phyloP scores from a whole-genome alignment of 116 monocot species.

The Zostera marina region DNA sequence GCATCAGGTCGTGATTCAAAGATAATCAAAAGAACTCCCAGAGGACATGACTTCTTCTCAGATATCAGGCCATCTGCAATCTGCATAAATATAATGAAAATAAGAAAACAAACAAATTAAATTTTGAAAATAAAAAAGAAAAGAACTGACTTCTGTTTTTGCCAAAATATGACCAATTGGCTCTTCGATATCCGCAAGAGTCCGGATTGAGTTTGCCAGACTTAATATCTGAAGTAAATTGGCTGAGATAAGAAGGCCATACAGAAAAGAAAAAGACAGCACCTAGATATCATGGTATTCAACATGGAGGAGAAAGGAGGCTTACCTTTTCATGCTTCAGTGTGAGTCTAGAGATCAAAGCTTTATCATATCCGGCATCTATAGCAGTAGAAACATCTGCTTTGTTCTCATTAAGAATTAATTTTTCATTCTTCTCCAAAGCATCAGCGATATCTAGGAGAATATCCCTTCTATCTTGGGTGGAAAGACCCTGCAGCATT shows the following conservation, averaged over 20 bases:
- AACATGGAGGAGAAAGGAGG: neutral
- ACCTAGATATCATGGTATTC: too few relatives aligned
- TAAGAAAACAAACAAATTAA: too few relatives aligned
- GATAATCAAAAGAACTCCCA: constrained; percentile 85
- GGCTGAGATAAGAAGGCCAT: too few relatives aligned
- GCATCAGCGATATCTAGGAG: constrained; percentile 82
- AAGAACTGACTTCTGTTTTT: constrained; percentile 60
- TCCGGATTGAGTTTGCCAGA: constrained; percentile 67
- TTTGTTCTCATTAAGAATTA: constrained; percentile 61
- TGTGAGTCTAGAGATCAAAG: constrained; percentile 65
- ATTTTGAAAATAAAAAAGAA: neutral
- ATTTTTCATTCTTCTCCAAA: constrained; percentile 60
- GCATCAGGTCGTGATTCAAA: constrained; percentile 98
- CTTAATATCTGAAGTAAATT: constrained; percentile 46
- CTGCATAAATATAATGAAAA: constrained; percentile 8
- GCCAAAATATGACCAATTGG: constrained; percentile 55
- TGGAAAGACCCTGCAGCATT: constrained; percentile 38
- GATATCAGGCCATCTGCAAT: constrained; percentile 83
- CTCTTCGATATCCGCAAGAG: constrained; percentile 86
- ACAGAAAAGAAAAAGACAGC: too few relatives aligned
- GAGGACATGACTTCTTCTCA: constrained; percentile 64
- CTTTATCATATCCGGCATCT: constrained; percentile 52
- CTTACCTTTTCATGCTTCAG: constrained; percentile 84
- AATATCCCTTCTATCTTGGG: constrained; percentile 64
- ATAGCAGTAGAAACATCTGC: constrained; percentile 65